These are phyloP conservation scores for Candolleomyces efflorescens DNA, from an alignment of 768 basidiomycete genomes.

Conservation along the genomic window DNA sequence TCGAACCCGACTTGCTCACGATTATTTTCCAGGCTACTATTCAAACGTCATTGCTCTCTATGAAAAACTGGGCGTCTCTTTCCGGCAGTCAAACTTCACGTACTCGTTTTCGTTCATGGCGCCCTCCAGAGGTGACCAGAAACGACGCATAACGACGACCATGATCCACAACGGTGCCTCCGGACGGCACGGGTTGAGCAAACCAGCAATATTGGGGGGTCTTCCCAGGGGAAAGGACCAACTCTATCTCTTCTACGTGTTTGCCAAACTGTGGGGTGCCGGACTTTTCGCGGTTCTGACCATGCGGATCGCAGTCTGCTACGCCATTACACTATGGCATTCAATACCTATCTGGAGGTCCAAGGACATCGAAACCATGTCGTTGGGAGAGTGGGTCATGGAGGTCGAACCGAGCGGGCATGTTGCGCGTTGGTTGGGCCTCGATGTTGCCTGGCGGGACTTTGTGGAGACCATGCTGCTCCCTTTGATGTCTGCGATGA, in stretches of 20 bases:
- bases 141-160: conserved; percentile 36
- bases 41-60: conserved; percentile 66
- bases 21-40: conserved; percentile 58
- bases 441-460: conserved; percentile 47
- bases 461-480: conserved; percentile 54
- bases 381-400: conserved; percentile 47
- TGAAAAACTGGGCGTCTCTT: conserved; percentile 51
- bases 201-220: conserved; percentile 34
- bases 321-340: conserved; percentile 37
- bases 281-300: conserved; percentile 39
- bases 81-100: conserved; percentile 55
- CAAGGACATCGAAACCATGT: conserved; percentile 24
- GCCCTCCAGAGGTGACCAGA: conserved; percentile 17
- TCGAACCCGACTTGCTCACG: too few relatives aligned
- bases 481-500: conserved; percentile 70
- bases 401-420: conserved; percentile 35
- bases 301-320: conserved; percentile 40
- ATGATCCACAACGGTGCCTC: conserved; percentile 67
- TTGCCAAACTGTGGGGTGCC: conserved; percentile 23
- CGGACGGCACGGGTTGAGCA: conserved; percentile 47
- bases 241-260: neutral
- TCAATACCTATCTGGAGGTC: conserved; percentile 41
- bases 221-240: conserved; percentile 3
- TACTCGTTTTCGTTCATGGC: conserved; percentile 65
- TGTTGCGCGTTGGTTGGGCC: conserved; percentile 36